Evolutionary conservation across 2,329 filamentous ascomycete species (phyloP).

Genomic region (Colletotrichum liaoningense): DNA sequence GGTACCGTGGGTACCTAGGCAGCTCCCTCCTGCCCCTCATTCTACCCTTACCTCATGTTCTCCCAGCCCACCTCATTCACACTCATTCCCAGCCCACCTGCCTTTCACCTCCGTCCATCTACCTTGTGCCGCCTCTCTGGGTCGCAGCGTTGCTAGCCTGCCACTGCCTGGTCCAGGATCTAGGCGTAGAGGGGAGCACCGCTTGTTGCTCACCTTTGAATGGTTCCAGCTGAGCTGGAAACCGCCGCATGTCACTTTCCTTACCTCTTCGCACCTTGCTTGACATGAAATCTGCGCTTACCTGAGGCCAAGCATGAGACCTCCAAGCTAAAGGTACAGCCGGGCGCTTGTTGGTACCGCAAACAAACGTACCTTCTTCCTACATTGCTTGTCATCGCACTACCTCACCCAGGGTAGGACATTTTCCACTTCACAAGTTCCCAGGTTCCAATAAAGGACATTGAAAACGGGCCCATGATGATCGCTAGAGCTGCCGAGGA

Average conservation of each 20-base stretch:
- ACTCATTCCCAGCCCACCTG: background rate
- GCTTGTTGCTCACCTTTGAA: background rate
- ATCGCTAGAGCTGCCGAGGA: background rate
- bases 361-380: background rate
- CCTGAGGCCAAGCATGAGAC: background rate
- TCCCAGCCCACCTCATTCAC: background rate
- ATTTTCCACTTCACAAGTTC: background rate
- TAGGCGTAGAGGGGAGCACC: background rate
- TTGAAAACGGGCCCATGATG: background rate
- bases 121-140: background rate
- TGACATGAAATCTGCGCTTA: background rate
- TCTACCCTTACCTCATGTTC: background rate
- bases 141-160: background rate
- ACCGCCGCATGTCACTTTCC: background rate
- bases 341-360: background rate
- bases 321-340: background rate
- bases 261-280: background rate
- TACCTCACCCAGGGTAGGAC: background rate
- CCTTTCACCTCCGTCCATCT: background rate
- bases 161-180: background rate
- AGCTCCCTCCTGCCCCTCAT: background rate
- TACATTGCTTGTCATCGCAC: background rate
- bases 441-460: background rate
- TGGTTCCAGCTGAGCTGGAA: background rate
- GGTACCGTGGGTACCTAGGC: background rate